Evolutionary conservation across 805 yeast species (phyloP), one percentile per base, ranked within the genome.

Genomic region (Zygotorulaspora florentina): DNA sequence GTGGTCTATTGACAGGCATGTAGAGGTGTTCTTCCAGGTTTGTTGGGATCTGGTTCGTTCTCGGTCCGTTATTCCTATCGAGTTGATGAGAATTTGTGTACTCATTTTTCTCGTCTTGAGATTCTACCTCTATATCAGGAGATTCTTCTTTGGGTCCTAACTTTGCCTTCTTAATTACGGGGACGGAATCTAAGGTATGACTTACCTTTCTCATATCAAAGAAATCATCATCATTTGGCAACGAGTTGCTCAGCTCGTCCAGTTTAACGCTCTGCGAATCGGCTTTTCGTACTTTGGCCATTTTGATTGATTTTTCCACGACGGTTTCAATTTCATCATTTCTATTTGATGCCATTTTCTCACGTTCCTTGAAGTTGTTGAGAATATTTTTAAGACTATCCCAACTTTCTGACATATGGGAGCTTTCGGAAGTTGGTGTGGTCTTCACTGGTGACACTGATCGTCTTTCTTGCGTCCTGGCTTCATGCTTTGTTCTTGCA

Each of bases 1-100:
- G 44, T 1, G 63, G 52, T 20, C 47, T 48, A 34, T 61, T 61
- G 8, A 61, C 65, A 7, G 65, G 64, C 38, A 55, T 55, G n/a
- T 58, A 57, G n/a, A 57, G 47, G 26, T 43, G 48, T 13, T 55
- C 56, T n/a, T 40, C 42, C 16, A 31, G 41, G 9, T 42, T 45
- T 23, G 46, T 35, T n/a, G 39, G 28, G 30, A 35, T 29, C 31
- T 13, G 23, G 11, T 38, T 34, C 12, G 33, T 28, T 36, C 20
- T 31, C 15, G 42, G 11, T 9, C 13, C 25, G 7, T 11, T 36
- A 3, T 36, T 16, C 7, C 12, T 4, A n/a, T n/a, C 20, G 15
- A 13, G 36, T 4, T 16, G 20, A 5, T 13, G 25, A 7, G 7
- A 20, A 13, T 39, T 43, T 13, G 34, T 40, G 6, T 35, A 25